Percentiles rank a stretch among this genome's conserved stretches.
Evolutionary conservation across 1,284 basidiomycete genomes (phyloP).

Genomic region (Phellopilus nigrolimitatus): DNA sequence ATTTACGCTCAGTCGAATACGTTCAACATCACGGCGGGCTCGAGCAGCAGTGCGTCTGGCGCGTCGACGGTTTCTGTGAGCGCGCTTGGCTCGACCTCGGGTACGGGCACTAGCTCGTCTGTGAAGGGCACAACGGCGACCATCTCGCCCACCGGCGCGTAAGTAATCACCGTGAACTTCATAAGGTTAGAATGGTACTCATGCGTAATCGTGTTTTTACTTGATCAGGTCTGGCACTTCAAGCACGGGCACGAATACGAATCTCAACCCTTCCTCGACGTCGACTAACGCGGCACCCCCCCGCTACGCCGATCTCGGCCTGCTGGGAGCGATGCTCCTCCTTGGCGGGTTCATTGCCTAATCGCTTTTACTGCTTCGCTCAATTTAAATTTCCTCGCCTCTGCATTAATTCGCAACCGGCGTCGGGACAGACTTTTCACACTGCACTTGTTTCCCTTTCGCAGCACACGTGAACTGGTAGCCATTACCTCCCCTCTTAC

Average conservation of each 20-base stretch:
- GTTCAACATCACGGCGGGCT: slow-evolving; percentile 29
- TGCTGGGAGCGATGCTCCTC: slow-evolving; percentile 29
- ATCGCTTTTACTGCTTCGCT: too few species aligned
- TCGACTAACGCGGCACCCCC: slow-evolving; percentile 28
- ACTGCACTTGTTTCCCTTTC: too few species aligned
- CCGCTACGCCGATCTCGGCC: slow-evolving; percentile 25
- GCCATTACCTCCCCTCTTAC: too few species aligned
- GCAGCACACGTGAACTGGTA: too few species aligned
- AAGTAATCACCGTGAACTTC: background rate
- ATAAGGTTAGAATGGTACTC: background rate
- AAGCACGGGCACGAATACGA: background rate
- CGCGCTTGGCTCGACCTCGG: slow-evolving; percentile 4
- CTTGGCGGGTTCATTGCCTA: slow-evolving; percentile 29
- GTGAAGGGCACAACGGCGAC: slow-evolving; percentile 20
- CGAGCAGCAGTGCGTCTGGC: slow-evolving; percentile 3
- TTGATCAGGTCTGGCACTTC: slow-evolving; percentile 23
- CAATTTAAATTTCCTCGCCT: background rate
- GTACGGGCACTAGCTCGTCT: slow-evolving; percentile 20
- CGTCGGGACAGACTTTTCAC: too few species aligned
- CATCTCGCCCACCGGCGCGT: slow-evolving; percentile 23
- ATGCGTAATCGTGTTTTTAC: background rate
- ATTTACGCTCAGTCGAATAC: slow-evolving; percentile 59
- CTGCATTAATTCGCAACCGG: too few species aligned
- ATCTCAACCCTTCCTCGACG: background rate
- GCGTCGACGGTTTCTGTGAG: slow-evolving; percentile 10